Conservation (phyloP, 2,329 filamentous ascomycete species). For the Aspergillus pseudoglaucus region DNA sequence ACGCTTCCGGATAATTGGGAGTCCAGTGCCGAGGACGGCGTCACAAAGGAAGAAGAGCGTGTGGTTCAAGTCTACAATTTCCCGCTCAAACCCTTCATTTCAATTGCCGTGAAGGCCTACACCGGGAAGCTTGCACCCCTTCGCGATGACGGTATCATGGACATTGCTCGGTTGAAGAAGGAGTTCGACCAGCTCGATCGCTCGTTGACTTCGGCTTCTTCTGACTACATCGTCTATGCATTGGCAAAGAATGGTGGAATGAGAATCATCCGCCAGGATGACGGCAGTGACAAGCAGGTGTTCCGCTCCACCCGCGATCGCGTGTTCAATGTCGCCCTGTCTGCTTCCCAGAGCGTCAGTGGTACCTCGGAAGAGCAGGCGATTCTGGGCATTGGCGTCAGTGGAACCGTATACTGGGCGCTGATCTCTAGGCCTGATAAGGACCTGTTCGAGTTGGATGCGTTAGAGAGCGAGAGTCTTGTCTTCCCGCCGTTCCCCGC, state of each 20-base stretch:
- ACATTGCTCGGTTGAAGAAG: constrained; percentile 92
- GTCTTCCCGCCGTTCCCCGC: constrained; percentile 79
- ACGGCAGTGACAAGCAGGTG: constrained; percentile 83
- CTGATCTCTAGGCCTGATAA: constrained; percentile 69
- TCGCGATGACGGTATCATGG: constrained; percentile 74
- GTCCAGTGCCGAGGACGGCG: constrained; percentile 60
- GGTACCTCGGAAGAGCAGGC: constrained; percentile 62
- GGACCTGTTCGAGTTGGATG: constrained; percentile 70
- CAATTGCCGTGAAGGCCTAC: constrained; percentile 60
- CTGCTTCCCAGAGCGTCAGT: constrained; percentile 54
- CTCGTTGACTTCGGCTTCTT: constrained; percentile 81
- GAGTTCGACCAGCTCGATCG: constrained; percentile 97
- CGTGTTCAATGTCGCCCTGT: constrained; percentile 88
- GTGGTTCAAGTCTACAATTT: constrained; percentile 86
- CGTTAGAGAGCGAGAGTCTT: constrained; percentile 79
- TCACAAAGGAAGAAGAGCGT: constrained; percentile 59
- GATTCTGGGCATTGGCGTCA: constrained; percentile 86
- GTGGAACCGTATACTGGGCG: constrained; percentile 95
- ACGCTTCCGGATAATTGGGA: constrained; percentile 84
- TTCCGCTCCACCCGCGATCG: constrained; percentile 89
- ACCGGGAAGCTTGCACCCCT: constrained; percentile 52
- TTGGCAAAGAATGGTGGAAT: constrained; percentile 90
- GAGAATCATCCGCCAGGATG: constrained; percentile 87
- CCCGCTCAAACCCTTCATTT: constrained; percentile 92
- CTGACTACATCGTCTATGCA: constrained; percentile 88